Evolutionary conservation across 805 yeast genomes (phyloP).

Genomic region (Sungouiella blattae): DNA sequence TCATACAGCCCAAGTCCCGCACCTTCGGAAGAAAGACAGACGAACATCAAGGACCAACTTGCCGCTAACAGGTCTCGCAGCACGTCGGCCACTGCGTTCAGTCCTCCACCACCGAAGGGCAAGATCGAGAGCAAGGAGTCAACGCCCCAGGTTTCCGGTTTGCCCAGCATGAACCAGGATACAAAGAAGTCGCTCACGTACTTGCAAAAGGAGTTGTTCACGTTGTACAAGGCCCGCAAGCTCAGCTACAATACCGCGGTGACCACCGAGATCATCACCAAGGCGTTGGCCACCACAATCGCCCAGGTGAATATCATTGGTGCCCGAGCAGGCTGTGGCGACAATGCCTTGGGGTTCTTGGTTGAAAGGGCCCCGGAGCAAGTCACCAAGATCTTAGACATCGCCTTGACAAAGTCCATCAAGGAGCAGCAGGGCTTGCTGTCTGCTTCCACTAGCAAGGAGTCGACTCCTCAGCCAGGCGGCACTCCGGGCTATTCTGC

Average conservation of each 20-base stretch:
- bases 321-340: constrained; percentile 74
- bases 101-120: not conserved
- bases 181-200: constrained; percentile 75
- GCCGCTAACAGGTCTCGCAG: constrained; percentile 42
- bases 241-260: constrained; percentile 71
- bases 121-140: too few relatives aligned
- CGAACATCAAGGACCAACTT: constrained; percentile 42
- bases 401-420: constrained; percentile 78
- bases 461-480: constrained; percentile 12
- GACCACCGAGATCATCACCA: constrained; percentile 80
- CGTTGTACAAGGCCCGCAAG: constrained; percentile 72
- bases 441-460: constrained; percentile 17
- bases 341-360: constrained; percentile 71
- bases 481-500: not conserved
- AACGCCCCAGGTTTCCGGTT: constrained; percentile 1
- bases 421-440: constrained; percentile 35
- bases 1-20: not conserved
- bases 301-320: constrained; percentile 89
- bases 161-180: constrained; percentile 47
- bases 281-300: constrained; percentile 89
- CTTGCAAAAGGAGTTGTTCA: constrained; percentile 80
- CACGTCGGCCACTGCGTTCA: not conserved
- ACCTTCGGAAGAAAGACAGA: constrained; percentile 2
- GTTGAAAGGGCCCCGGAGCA: constrained; percentile 81
- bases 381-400: constrained; percentile 71